Evolutionary conservation across 2,329 filamentous ascomycete genomes (phyloP), one percentile per base, ranked within the genome.

Genomic region (Aspergillus pseudoterreus): DNA sequence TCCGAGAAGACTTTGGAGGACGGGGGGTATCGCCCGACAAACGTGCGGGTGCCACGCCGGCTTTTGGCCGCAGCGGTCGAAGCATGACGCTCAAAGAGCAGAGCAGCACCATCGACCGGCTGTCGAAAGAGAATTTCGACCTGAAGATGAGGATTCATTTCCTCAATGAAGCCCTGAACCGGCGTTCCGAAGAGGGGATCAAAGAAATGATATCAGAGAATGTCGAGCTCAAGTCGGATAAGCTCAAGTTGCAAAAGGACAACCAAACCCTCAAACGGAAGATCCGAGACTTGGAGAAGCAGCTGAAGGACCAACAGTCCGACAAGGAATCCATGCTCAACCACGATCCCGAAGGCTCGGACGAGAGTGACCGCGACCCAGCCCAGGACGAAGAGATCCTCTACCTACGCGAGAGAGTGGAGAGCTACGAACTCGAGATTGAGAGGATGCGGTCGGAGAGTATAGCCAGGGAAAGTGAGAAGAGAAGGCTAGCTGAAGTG

Each of bases 121-220:
- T 97, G 2, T 95, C 90, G 54, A 99, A 99, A 73, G 94, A 99
- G 70, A 99, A 99, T 59, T 99, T 97, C 67, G 92, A 96, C 68
- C 76, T 97, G 50, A 96, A 97, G 72, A 85, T 97, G 72, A 95
- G 96, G 69, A 94, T 97, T 58, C 95, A 96, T 79, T 99, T 96
- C 66, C 81, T 99, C 45, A 95, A 92, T 63, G 90, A 97, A 69
- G 88, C 92, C 1, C 76, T 99, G 17, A 91, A 95, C 71, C 94
- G 92, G 66, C 82, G 95, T 39, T 96, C 92, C 1, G 92, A 97
- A 68, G 92, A 97, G 73, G 91, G 92, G 57, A 87, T 99, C 68
- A 95, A 95, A 73, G 92, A 96, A 69, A 95, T 96, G 86, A 95
- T 97, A 62, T 91, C 90, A 42, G 92, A 96, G 71, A 99, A 96